Base-by-base conservation (phyloP, 1,284 basidiomycete species). In the Heterobasidion irregulare region DNA sequence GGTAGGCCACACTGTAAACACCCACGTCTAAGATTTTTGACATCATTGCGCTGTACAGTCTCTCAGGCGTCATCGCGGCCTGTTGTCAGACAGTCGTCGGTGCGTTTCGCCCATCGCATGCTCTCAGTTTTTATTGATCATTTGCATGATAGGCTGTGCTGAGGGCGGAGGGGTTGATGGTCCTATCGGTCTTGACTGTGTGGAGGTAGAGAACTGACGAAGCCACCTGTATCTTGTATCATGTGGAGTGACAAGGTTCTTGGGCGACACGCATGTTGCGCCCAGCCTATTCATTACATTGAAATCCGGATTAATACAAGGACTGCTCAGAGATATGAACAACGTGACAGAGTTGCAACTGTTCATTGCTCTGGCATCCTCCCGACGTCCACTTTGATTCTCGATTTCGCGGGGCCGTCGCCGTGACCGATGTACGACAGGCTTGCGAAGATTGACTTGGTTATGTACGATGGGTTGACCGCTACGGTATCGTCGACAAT, bases 401-500 rank as follows among this genome's bases (percentile, higher is more conserved):
- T 50, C 33, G 49, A 36, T 15, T 33, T 36, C 9, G 49, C 10
- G 13, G 49, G 33, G n/a, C 49, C 34, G 2, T 34, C 16, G 13
- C 49, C 49, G 9, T 38, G 34, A 10, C 49, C 34, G 16, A 1
- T 34, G 8, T 34, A 35, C 34, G 15, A n/a, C 34, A 50, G 13
- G 15, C 12, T 50, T 34, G 49, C 49, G 7, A 15, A 34, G 19
- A 38, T 19, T 6, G 26, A 7, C 64, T 84, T 86, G 18, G 74
- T 74, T 53, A 87, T 64, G 65, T 77, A 84, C 0, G 84, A 86
- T 3, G 92, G 89, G 63, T 94, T 94, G 56, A 93, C 67, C 7
- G 82, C 75, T 6, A 76, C 71, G 1, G 86, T 86, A 26, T 75
- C 74, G 60, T 89, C 82, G 18, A 92, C 82, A 33, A 78, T 70